A percentile compares a stretch with the other conserved stretches of the same genome.
phyloP scores from a whole-genome alignment of 2,329 filamentous ascomycete genomes.

The Fusarium zealandicum region DNA sequence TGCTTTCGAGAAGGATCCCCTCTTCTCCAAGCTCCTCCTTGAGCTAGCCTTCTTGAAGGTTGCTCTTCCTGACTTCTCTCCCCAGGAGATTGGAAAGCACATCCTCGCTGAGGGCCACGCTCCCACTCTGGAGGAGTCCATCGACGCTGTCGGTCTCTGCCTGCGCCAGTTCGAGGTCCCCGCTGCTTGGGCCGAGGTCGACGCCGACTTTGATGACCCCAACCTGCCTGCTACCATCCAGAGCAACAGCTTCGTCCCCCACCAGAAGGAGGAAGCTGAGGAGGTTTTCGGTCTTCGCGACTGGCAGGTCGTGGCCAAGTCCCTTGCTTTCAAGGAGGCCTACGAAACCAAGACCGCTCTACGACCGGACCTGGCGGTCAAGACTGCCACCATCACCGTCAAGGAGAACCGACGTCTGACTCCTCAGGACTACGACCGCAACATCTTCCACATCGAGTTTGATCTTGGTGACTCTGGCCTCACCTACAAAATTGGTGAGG shows the following conservation, averaged over 20 bases:
- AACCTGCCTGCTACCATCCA: slow-evolving; percentile 70
- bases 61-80: slow-evolving; percentile 70
- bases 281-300: slow-evolving; percentile 69
- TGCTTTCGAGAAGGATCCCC: slow-evolving; percentile 70
- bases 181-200: slow-evolving; percentile 77
- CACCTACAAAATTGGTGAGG: slow-evolving; percentile 96
- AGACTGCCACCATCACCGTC: slow-evolving; percentile 87
- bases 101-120: slow-evolving; percentile 63
- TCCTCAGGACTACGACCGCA: slow-evolving; percentile 87
- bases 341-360: slow-evolving; percentile 77
- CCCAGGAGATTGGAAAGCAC: slow-evolving; percentile 71
- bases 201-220: slow-evolving; percentile 59
- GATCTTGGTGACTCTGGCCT: slow-evolving; percentile 90
- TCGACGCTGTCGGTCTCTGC: slow-evolving; percentile 72
- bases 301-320: slow-evolving; percentile 88
- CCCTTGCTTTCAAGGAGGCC: slow-evolving; percentile 91
- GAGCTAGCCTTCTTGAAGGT: slow-evolving; percentile 86
- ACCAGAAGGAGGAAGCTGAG: slow-evolving; percentile 78
- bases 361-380: slow-evolving; percentile 84
- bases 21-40: slow-evolving; percentile 71
- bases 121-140: slow-evolving; percentile 59
- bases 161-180: slow-evolving; percentile 79
- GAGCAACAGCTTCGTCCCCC: slow-evolving; percentile 81
- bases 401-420: slow-evolving; percentile 96
- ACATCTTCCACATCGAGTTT: slow-evolving; percentile 99